Base-by-base conservation (phyloP, 805 yeast genomes). In the Priceomyces haplophilus region DNA sequence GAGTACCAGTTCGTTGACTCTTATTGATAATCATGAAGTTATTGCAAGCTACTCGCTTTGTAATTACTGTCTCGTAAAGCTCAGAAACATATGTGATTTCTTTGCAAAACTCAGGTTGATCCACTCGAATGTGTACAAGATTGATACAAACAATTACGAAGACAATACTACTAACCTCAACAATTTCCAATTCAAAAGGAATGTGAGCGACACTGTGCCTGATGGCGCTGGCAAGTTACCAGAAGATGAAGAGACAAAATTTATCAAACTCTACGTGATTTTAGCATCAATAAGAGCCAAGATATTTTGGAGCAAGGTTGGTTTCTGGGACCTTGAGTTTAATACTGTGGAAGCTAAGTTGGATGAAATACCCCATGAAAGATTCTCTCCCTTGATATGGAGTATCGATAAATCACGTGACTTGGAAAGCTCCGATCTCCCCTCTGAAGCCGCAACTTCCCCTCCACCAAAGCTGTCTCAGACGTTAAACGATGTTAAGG, bases 221-320 rank as follows among this genome's bases (percentile, higher is more conserved):
- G 34, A 34, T 3, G 18, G 13, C 5, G 21, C 19, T 5, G 30
- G 37, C 7, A 33, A 24, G n/a, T 45, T 54, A 18, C 56, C 53
- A 33, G 41, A 43, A 8, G 51, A 38, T 3, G 68, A 65, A 34
- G 75, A 70, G 49, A 54, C 61, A 12, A 61, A 65, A 38, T 42
- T 67, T 40, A 57, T 68, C 43, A 70, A 70, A 47, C 52, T 69
- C n/a, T 90, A 95, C 85, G 42, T 65, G 34, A 59, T 66, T 50
- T 49, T 71, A 30, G 51, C 59, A 7, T 75, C 81, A 52, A 69
- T 88, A 16, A 76, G 96, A 41, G 77, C 79, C 33, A 83, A 84
- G 56, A 70, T 90, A 49, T 87, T 84, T 64, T 91, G 95, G 91
- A 73, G 95, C 7, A 80, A 88, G 49, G 61, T 83, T 17, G 97